Evolutionary conservation across 2,329 filamentous ascomycete species (phyloP), one percentile per base, ranked within the genome.

Genomic region (Xylariaceae sp.): DNA sequence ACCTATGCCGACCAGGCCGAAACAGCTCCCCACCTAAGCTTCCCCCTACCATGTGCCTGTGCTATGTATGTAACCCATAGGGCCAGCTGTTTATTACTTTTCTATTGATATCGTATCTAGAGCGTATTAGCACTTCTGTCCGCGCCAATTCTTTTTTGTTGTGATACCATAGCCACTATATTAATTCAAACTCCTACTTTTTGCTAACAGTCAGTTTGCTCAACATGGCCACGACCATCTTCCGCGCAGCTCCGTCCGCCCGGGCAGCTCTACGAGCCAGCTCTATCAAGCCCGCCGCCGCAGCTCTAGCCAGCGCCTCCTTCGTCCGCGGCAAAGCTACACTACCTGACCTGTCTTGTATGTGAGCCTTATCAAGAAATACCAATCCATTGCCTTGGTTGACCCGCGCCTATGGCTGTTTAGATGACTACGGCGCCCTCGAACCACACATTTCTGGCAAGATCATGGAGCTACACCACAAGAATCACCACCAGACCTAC

Each of bases 401-500:
- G 29, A 43, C 42, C 23, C 26, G 13, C 47, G 6, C 24, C 11
- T 30, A 16, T 33, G 10, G 3, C 18, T 32, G 24, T 43, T 40
- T 63, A 96, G 93, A 97, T 73, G 94, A 97, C 81, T 99, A 97
- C 75, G 91, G 88, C 71, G 94, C 92, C 46, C 91, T 99, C 67
- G 94, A 99, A 79, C 84, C 84, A 44, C 70, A 80, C 59, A 79
- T 92, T 76, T 89, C 85, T 43, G 87, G 87, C 73, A 85, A 90
- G 75, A 92, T 92, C 77, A 92, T 92, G 89, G 87, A 91, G 75
- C 81, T 91, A 33, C 89, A 92, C 79, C 86, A 92, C 81, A 86
- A 82, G 74, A 89, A 87, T 71, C 89, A 92, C 80, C 89, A 92
- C 79, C 83, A 90, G 73, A 89, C 88, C 67, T 92, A 92, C 73